These are phyloP conservation scores for Lentinula edodes DNA, from an alignment of 768 basidiomycete species.

Conservation along the genomic window DNA sequence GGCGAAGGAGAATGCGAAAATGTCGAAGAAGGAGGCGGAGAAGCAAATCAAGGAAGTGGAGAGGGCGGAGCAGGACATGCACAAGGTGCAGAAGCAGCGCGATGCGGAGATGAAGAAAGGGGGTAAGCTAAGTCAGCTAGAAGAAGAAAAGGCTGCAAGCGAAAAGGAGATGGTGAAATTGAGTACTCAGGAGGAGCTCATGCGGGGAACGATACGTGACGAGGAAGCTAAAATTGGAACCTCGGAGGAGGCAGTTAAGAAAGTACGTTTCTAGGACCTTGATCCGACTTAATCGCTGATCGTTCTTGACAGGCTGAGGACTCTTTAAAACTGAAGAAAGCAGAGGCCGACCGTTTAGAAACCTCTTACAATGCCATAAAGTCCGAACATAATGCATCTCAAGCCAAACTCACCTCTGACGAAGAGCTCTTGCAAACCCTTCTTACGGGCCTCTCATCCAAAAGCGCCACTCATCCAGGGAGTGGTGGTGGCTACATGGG, in stretches of 20 bases:
- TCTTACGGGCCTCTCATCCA: constrained; percentile 75
- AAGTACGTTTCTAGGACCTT: constrained; percentile 37
- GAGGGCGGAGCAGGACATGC: constrained; percentile 62
- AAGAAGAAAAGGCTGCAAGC: constrained; percentile 71
- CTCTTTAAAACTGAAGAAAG: constrained; percentile 49
- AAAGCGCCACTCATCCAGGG: constrained; percentile 49
- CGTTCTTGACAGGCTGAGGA: not conserved
- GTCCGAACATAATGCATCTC: constrained; percentile 56
- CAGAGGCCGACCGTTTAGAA: constrained; percentile 50
- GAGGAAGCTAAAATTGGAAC: constrained; percentile 59
- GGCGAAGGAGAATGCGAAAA: constrained; percentile 44
- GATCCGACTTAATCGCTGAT: not conserved
- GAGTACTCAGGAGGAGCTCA: constrained; percentile 82
- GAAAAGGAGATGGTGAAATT: constrained; percentile 80
- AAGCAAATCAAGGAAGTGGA: constrained; percentile 48
- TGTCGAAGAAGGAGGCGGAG: constrained; percentile 41
- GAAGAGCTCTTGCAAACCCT: constrained; percentile 96
- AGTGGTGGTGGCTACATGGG: constrained; percentile 94
- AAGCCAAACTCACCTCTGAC: constrained; percentile 58
- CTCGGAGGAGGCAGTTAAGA: constrained; percentile 50
- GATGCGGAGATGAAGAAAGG: constrained; percentile 91
- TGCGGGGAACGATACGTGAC: constrained; percentile 66
- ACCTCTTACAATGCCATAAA: constrained; percentile 58
- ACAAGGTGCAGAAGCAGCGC: constrained; percentile 53
- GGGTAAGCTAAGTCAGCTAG: constrained; percentile 83